phyloP scores from a whole-genome alignment of 1,284 basidiomycete genomes.

The Marasmius sp. region DNA sequence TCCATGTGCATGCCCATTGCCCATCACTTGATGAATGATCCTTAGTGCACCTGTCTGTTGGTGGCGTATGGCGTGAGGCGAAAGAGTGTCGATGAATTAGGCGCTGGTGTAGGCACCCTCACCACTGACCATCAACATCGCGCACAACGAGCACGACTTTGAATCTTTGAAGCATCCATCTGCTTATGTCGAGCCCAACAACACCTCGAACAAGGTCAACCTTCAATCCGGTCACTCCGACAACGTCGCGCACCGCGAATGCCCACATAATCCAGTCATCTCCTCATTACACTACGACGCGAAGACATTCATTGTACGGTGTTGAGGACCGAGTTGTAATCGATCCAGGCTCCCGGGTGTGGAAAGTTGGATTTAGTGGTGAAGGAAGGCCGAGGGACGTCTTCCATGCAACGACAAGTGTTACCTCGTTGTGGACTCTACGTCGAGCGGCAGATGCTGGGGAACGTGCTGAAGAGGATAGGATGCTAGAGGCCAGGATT shows the following conservation, averaged over 20 bases:
- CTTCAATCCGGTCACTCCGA: conserved; percentile 48
- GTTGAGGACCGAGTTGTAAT: conserved; percentile 85
- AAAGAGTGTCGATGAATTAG: too few relatives aligned
- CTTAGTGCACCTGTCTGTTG: too few relatives aligned
- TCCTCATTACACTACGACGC: conserved; percentile 75
- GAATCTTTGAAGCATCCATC: neutral
- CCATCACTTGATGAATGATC: too few relatives aligned
- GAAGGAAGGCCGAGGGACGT: conserved; percentile 83
- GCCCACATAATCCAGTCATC: conserved; percentile 61
- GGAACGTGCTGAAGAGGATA: conserved; percentile 72
- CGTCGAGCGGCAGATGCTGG: conserved; percentile 50
- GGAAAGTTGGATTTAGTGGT: conserved; percentile 90
- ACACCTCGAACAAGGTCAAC: conserved; percentile 47
- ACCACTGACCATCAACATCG: too few relatives aligned
- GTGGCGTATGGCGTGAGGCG: too few relatives aligned
- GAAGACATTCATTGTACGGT: conserved; percentile 80
- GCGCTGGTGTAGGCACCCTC: too few relatives aligned
- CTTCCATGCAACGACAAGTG: conserved; percentile 53
- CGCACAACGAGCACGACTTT: too few relatives aligned
- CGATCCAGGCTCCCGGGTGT: conserved; percentile 81
- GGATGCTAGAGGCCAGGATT: conserved; percentile 66
- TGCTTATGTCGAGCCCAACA: conserved; percentile 37
- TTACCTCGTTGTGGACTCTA: conserved; percentile 58
- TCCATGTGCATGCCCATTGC: too few relatives aligned
- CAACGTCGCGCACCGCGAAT: conserved; percentile 45